phyloP scores from a whole-genome alignment of 169 alveolate species.

The Plasmodium vivax region DNA sequence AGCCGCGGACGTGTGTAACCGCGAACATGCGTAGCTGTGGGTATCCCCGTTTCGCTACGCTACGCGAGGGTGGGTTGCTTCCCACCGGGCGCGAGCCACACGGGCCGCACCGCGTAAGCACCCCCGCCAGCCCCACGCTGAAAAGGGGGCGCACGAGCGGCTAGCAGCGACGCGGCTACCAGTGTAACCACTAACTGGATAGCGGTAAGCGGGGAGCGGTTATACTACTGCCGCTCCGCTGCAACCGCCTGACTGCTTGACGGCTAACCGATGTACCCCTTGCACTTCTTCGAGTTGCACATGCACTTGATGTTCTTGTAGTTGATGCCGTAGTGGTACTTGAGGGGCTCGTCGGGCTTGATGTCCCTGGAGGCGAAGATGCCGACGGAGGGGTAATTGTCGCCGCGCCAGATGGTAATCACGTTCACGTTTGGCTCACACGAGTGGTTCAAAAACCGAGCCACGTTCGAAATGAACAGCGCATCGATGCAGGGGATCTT shows the following conservation, averaged over 20 bases:
- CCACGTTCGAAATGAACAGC: conserved; percentile 87
- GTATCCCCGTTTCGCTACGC: too few relatives aligned
- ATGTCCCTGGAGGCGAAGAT: conserved; percentile 84
- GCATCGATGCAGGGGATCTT: conserved; percentile 89
- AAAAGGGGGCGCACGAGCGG: background rate
- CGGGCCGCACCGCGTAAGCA: background rate
- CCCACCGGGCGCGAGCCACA: background rate
- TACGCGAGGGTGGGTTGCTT: background rate
- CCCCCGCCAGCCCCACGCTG: background rate
- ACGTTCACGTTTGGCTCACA: conserved; percentile 90
- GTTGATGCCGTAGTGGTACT: conserved; percentile 82
- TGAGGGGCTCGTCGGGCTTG: conserved; percentile 84
- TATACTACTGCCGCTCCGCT: background rate
- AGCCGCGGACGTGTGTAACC: background rate
- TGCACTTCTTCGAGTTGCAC: conserved; percentile 80
- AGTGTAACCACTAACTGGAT: background rate
- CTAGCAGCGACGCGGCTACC: too few relatives aligned
- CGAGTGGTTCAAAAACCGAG: conserved; percentile 91
- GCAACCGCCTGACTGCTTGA: too few relatives aligned
- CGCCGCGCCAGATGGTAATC: conserved; percentile 86
- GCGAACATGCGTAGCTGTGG: background rate
- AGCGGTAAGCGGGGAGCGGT: too few relatives aligned
- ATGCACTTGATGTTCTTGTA: conserved; percentile 83
- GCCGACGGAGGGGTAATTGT: conserved; percentile 83
- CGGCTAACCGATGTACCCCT: conserved; percentile 85